These are phyloP conservation scores for Kluyveromyces sp. DNA, from an alignment of 1,139 yeast genomes.

Conservation along the genomic window DNA sequence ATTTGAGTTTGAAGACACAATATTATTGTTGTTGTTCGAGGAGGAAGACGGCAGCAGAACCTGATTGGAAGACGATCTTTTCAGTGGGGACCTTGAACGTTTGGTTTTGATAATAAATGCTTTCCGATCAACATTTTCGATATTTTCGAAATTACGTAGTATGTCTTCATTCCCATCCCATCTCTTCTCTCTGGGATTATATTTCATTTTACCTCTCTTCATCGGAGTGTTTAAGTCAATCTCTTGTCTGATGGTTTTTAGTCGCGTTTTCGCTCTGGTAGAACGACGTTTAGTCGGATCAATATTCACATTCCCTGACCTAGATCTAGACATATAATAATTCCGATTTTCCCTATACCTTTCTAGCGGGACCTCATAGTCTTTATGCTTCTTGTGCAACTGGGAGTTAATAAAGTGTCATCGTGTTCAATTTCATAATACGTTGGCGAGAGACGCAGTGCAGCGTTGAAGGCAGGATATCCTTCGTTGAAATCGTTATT, in stretches of 20 bases:
- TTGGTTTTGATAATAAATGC: constrained; percentile 20
- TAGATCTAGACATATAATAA: background rate
- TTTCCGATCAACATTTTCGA: constrained; percentile 18
- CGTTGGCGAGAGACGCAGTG: constrained; percentile 21
- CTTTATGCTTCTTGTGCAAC: constrained; percentile 19
- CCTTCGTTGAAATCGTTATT: too few species aligned
- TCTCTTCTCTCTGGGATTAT: constrained; percentile 40
- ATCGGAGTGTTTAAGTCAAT: constrained; percentile 30
- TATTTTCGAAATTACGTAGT: constrained; percentile 36
- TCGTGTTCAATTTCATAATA: constrained; percentile 24
- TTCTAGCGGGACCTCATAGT: constrained; percentile 19
- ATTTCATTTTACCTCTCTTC: constrained; percentile 38
- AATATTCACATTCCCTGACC: background rate
- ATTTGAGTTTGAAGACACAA: too few species aligned
- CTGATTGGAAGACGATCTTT: background rate
- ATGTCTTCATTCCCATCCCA: constrained; percentile 62
- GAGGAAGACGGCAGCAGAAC: too few species aligned
- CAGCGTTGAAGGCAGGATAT: background rate
- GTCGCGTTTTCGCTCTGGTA: constrained; percentile 14
- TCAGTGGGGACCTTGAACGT: constrained; percentile 6
- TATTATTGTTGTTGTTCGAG: too few species aligned
- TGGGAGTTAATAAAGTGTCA: constrained; percentile 24
- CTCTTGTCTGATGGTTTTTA: constrained; percentile 28
- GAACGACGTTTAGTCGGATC: background rate
- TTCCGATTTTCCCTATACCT: constrained; percentile 17